These are phyloP conservation scores for Rugonectria rugulosa DNA, from an alignment of 2,329 filamentous ascomycete species.

Conservation along the genomic window DNA sequence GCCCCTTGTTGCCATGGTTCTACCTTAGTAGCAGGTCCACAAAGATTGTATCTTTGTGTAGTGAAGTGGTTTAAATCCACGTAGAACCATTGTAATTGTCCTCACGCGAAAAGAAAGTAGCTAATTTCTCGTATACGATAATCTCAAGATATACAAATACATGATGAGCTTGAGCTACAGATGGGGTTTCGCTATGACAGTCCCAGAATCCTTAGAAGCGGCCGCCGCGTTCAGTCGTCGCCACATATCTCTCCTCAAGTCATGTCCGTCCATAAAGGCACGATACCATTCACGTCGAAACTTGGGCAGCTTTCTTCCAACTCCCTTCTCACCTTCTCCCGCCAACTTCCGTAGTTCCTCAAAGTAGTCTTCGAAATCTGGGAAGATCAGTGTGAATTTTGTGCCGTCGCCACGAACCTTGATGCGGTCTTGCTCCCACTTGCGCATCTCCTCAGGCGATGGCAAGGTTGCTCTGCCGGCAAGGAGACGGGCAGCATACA, in stretches of 20 bases:
- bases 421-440: conserved; percentile 67
- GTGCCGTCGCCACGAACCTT: conserved; percentile 61
- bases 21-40: too few relatives aligned
- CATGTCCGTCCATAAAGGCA: conserved; percentile 61
- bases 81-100: too few relatives aligned
- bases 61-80: too few relatives aligned
- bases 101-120: too few relatives aligned
- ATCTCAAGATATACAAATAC: too few relatives aligned
- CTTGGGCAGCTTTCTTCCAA: conserved; percentile 54
- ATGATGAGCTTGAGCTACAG: too few relatives aligned
- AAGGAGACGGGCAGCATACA: conserved; percentile 64
- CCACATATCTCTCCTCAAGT: conserved; percentile 67
- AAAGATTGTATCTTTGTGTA: too few relatives aligned
- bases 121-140: too few relatives aligned
- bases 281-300: conserved; percentile 57
- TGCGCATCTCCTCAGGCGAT: conserved; percentile 53
- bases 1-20: too few relatives aligned
- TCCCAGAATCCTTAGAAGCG: too few relatives aligned
- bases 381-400: conserved; percentile 63
- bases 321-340: conserved; percentile 51
- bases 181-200: too few relatives aligned
- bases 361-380: conserved; percentile 71
- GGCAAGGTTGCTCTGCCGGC: conserved; percentile 62
- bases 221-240: too few relatives aligned
- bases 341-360: conserved; percentile 60